phyloP scores from a whole-genome alignment of 495 filamentous ascomycete genomes.

The Entonaema liquescens region DNA sequence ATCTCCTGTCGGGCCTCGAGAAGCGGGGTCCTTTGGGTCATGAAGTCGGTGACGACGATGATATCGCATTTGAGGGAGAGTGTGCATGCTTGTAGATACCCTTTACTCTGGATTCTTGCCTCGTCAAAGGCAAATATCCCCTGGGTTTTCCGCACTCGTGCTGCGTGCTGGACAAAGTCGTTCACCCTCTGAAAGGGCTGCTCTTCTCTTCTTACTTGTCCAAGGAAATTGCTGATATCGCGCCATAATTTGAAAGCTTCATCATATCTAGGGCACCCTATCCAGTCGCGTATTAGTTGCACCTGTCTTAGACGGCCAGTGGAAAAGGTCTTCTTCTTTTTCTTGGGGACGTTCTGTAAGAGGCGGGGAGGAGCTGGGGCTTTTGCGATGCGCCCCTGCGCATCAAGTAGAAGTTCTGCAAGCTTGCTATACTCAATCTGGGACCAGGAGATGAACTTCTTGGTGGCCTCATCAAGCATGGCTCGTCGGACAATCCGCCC shows the following conservation, averaged over 20 bases:
- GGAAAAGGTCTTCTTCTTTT: conserved; percentile 3
- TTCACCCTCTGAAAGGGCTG: conserved; percentile 68
- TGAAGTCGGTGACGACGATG: conserved; percentile 64
- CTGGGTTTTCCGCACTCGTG: conserved; percentile 48
- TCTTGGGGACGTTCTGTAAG: background rate
- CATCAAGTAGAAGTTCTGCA: conserved; percentile 39
- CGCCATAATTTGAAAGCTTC: conserved; percentile 51
- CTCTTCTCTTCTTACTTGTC: conserved; percentile 60
- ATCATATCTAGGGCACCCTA: conserved; percentile 50
- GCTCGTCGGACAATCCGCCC: conserved; percentile 70
- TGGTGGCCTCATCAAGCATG: conserved; percentile 71
- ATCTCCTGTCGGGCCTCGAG: conserved; percentile 13
- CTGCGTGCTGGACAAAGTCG: conserved; percentile 60
- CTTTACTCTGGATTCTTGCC: conserved; percentile 58
- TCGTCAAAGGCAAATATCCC: conserved; percentile 55
- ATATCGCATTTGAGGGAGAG: conserved; percentile 66
- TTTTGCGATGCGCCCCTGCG: conserved; percentile 34
- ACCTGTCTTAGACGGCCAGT: conserved; percentile 34
- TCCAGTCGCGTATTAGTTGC: conserved; percentile 39
- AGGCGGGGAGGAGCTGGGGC: background rate
- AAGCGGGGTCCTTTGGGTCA: conserved; percentile 44
- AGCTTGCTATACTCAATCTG: conserved; percentile 61
- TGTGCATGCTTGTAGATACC: conserved; percentile 57
- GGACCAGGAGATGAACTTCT: conserved; percentile 68
- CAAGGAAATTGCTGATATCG: conserved; percentile 55